phyloP scores from a whole-genome alignment of 352 stramenopile species.

The Poterioochromonas sp. region DNA sequence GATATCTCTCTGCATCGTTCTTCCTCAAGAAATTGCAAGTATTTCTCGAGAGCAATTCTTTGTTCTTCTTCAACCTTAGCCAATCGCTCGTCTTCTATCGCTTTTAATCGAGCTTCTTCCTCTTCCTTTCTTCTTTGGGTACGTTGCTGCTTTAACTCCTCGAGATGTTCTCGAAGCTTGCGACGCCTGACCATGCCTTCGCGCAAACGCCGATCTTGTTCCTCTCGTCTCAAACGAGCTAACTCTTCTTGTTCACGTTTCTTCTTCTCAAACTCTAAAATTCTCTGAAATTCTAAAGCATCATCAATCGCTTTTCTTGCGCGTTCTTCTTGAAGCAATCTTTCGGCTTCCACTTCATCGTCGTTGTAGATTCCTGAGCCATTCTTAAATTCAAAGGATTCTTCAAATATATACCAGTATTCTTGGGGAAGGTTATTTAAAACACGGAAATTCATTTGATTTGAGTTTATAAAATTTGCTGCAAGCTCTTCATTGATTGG shows the following conservation, averaged over 20 bases:
- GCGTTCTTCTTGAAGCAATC: neutral
- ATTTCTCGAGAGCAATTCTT: neutral
- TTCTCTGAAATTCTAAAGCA: neutral
- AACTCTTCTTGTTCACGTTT: conserved; percentile 4
- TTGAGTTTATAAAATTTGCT: no score
- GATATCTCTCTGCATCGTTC: neutral
- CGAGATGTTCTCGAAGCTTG: neutral
- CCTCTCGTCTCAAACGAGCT: conserved; percentile 1
- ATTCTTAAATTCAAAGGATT: conserved; percentile 3
- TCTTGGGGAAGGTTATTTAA: neutral
- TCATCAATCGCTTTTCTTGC: conserved; percentile 3
- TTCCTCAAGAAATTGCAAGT: neutral
- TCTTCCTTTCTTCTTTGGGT: neutral
- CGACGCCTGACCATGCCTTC: neutral
- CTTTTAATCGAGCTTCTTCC: neutral
- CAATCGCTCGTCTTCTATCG: neutral
- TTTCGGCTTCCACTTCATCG: neutral
- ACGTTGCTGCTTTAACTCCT: neutral
- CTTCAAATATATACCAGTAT: conserved; percentile 34
- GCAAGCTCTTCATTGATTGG: no score
- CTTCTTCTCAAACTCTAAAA: conserved; percentile 14
- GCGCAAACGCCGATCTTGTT: conserved; percentile 11
- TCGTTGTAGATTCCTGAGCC: conserved; percentile 24
- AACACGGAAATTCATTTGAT: conserved; percentile 12
- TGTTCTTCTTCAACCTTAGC: neutral